A percentile compares a stretch with the other conserved stretches of the same genome.
Evolutionary conservation across 2,329 filamentous ascomycete species (phyloP).

Genomic region (Akanthomyces muscarius): DNA sequence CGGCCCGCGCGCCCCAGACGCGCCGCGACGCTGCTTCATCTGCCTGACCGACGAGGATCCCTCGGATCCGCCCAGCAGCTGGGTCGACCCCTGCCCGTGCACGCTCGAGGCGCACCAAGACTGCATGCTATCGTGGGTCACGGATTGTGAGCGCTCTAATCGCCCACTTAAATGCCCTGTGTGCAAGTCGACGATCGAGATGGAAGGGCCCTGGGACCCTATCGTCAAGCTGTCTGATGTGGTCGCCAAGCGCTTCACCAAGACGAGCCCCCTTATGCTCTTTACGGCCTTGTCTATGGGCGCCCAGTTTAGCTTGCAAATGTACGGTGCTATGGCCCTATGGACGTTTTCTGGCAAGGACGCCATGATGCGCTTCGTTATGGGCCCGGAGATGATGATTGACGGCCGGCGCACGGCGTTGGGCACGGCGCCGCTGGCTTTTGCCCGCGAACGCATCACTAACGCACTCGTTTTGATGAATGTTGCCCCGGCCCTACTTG

Average conservation of each 20-base stretch:
- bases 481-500: slow-evolving; percentile 43
- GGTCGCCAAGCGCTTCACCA: slow-evolving; percentile 52
- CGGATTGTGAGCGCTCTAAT: slow-evolving; percentile 69
- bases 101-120: slow-evolving; percentile 86
- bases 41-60: slow-evolving; percentile 56
- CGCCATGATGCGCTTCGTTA: slow-evolving; percentile 39
- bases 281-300: slow-evolving; percentile 53
- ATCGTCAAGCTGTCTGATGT: slow-evolving; percentile 64
- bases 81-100: slow-evolving; percentile 88
- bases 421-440: slow-evolving; percentile 19
- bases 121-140: slow-evolving; percentile 87
- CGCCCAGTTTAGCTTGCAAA: slow-evolving; percentile 47
- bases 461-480: slow-evolving; percentile 39
- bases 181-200: slow-evolving; percentile 76
- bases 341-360: slow-evolving; percentile 50
- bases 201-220: slow-evolving; percentile 70
- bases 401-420: slow-evolving; percentile 24
- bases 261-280: slow-evolving; percentile 59
- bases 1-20: slow-evolving; percentile 23
- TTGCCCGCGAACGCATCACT: slow-evolving; percentile 29
- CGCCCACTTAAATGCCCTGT: slow-evolving; percentile 78
- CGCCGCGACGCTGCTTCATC: slow-evolving; percentile 55
- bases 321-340: slow-evolving; percentile 50
- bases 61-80: slow-evolving; percentile 47
- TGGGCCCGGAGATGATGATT: slow-evolving; percentile 30